phyloP scores from a whole-genome alignment of 106 monocot genomes.

The Dendrobium catenatum region DNA sequence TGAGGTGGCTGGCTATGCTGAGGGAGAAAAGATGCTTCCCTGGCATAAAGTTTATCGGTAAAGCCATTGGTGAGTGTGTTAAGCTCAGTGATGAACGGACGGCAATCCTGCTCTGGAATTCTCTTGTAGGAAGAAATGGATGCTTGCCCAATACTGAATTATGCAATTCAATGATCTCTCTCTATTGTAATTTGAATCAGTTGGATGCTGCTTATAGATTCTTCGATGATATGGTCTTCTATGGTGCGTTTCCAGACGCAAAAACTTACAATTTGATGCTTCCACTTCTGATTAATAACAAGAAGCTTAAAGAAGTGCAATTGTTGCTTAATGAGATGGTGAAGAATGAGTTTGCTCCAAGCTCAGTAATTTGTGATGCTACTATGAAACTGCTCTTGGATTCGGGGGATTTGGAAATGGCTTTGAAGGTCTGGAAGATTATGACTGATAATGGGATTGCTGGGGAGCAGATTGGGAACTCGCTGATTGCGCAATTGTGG shows the following conservation, averaged over 20 bases:
- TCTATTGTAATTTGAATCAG: conserved; percentile 25
- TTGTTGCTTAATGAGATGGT: conserved; percentile 68
- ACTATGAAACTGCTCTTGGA: conserved; percentile 38
- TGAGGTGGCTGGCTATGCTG: conserved; percentile 29
- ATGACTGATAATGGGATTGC: conserved; percentile 38
- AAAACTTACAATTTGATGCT: conserved; percentile 55
- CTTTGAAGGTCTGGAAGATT: conserved; percentile 46
- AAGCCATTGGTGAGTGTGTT: conserved; percentile 23
- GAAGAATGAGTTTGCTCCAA: conserved; percentile 53
- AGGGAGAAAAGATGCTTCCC: conserved; percentile 39
- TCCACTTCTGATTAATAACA: conserved; percentile 29
- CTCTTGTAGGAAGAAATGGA: conserved; percentile 25
- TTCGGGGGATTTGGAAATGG: conserved; percentile 25
- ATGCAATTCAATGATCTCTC: conserved; percentile 50
- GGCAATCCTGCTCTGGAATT: conserved; percentile 39
- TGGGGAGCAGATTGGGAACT: conserved; percentile 56
- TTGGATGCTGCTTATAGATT: conserved; percentile 19
- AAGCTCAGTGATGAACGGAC: conserved; percentile 16
- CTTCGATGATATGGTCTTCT: conserved; percentile 60
- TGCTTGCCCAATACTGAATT: conserved; percentile 32
- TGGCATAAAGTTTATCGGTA: conserved; percentile 53
- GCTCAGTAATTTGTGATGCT: conserved; percentile 16
- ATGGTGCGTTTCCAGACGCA: conserved; percentile 51
- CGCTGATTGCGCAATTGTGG: conserved; percentile 24
- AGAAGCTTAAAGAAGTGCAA: conserved; percentile 27